Conservation (phyloP, 371 early-diverging fungal species). For the Mortierella sp. region DNA sequence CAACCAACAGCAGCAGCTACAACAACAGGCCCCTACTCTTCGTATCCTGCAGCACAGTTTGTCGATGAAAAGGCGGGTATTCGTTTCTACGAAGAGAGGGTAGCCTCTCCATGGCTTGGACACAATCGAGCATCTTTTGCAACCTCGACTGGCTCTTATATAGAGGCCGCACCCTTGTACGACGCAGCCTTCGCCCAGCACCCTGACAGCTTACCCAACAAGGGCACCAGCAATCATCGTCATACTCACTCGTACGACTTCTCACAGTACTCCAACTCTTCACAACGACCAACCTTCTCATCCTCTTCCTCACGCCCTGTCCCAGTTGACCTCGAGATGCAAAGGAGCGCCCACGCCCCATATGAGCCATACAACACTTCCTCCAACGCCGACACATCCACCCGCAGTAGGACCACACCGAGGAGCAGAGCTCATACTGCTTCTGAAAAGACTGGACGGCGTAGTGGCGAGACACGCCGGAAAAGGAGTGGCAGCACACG, state of each 20-base stretch:
- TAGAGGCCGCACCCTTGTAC: constrained; percentile 8
- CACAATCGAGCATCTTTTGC: background rate
- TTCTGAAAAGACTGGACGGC: background rate
- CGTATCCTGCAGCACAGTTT: background rate
- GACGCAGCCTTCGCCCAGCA: constrained; percentile 3
- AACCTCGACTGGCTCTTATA: constrained; percentile 1
- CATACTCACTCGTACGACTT: background rate
- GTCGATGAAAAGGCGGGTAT: constrained; percentile 10
- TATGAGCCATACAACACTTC: background rate
- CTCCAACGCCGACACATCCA: constrained; percentile 5
- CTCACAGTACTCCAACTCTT: background rate
- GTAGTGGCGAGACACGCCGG: constrained; percentile 1
- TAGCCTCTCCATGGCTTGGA: constrained; percentile 2
- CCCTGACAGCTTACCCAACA: background rate
- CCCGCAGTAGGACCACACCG: constrained; percentile 2
- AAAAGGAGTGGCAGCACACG: constrained; percentile 11
- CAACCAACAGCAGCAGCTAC: background rate
- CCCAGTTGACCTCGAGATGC: constrained; percentile 29
- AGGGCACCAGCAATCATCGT: constrained; percentile 8
- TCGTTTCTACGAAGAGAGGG: background rate
- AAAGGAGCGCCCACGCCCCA: background rate
- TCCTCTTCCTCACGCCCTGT: constrained; percentile 16
- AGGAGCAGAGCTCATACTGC: constrained; percentile 1
- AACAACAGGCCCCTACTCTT: background rate
- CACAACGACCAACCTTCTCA: background rate